phyloP scores from a whole-genome alignment of 2,329 filamentous ascomycete genomes.

The Trichoderma polysporum region DNA sequence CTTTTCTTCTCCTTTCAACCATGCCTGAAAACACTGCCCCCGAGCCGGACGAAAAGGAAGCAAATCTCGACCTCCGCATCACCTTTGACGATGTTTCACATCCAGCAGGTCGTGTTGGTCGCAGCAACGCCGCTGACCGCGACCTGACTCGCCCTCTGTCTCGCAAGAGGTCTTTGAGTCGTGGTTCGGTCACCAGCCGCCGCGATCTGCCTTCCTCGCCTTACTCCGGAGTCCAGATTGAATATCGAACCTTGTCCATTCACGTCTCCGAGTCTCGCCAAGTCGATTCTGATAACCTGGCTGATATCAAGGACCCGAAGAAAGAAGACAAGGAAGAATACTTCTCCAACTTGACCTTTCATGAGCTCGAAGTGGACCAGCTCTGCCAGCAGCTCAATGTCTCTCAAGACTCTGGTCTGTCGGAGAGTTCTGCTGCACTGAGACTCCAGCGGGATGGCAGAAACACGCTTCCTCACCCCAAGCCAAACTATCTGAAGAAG shows the following conservation, averaged over 20 bases:
- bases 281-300: conserved; percentile 26
- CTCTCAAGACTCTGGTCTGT: conserved; percentile 35
- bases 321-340: conserved; percentile 41
- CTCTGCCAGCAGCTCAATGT: conserved; percentile 44
- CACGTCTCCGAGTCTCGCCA: conserved; percentile 40
- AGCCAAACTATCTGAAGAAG: conserved; percentile 45
- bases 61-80: conserved; percentile 29
- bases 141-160: conserved; percentile 25
- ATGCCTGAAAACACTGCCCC: conserved; percentile 26
- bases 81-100: conserved; percentile 29
- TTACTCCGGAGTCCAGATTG: conserved; percentile 40
- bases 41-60: conserved; percentile 27
- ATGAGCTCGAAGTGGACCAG: conserved; percentile 36
- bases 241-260: conserved; percentile 43
- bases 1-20: background rate
- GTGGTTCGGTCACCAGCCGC: conserved; percentile 23
- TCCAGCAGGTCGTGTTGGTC: conserved; percentile 20
- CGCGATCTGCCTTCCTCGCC: conserved; percentile 34
- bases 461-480: conserved; percentile 43
- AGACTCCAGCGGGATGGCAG: conserved; percentile 42
- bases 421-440: conserved; percentile 33
- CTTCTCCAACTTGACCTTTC: conserved; percentile 42
- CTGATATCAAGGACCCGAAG: conserved; percentile 32
- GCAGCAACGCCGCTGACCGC: conserved; percentile 22
- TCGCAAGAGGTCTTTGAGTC: conserved; percentile 28